phyloP scores from a whole-genome alignment of 2,329 filamentous ascomycete species.

The Pestalotiopsis fici region DNA sequence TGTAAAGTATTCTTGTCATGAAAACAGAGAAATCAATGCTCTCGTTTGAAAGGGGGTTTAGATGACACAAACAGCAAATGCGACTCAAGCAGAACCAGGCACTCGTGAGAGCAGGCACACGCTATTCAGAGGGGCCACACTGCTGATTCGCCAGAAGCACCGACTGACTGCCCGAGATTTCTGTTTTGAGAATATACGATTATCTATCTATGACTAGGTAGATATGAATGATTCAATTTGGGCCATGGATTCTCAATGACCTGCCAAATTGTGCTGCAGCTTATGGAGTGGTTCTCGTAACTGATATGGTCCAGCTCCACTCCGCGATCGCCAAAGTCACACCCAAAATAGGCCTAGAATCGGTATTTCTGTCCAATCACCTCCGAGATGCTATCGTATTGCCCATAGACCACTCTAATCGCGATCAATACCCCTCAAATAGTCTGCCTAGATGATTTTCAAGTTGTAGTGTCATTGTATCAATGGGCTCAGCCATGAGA shows the following conservation, averaged over 20 bases:
- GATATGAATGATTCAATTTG: neutral
- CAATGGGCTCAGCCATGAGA: neutral
- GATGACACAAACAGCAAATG: neutral
- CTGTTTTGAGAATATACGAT: neutral
- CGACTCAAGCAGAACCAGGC: too few species aligned
- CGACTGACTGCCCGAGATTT: neutral
- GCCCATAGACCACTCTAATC: neutral
- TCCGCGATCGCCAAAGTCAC: neutral
- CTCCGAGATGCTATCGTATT: neutral
- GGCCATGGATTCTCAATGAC: neutral
- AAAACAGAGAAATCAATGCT: neutral
- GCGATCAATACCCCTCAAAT: neutral
- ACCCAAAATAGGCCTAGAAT: neutral
- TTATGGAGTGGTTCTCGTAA: neutral
- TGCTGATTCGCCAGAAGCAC: neutral
- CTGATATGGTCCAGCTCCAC: neutral
- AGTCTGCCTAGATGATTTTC: neutral
- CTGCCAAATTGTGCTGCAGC: neutral
- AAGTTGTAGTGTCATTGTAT: neutral
- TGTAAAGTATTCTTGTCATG: neutral
- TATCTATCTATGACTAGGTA: too few species aligned
- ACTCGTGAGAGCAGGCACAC: too few species aligned
- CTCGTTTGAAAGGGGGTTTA: neutral
- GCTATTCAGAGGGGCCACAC: neutral
- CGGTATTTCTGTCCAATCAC: neutral